These are phyloP conservation scores for Cryphonectria japonica DNA, from an alignment of 2,329 filamentous ascomycete genomes.

Conservation along the genomic window DNA sequence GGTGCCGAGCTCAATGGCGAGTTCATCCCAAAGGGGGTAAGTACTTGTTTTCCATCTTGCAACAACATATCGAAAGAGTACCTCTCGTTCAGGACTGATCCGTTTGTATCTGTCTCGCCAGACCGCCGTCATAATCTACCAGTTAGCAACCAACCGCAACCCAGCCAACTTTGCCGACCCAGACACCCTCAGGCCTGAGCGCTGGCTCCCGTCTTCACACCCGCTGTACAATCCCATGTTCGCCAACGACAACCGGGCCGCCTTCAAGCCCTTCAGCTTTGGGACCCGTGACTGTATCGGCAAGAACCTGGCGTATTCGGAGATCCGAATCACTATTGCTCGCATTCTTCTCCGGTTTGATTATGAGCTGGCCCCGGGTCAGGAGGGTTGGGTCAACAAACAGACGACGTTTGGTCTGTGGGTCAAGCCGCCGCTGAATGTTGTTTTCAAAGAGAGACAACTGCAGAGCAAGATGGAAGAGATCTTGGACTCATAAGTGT, in stretches of 20 bases:
- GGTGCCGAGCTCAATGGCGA: slow-evolving; percentile 16
- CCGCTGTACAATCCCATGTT: slow-evolving; percentile 26
- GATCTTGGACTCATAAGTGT: neutral
- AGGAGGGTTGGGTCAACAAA: slow-evolving; percentile 13
- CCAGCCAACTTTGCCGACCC: slow-evolving; percentile 26
- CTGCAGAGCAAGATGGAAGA: neutral
- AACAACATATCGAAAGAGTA: too few species aligned
- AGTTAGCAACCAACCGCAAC: slow-evolving; percentile 26
- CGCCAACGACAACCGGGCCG: slow-evolving; percentile 27
- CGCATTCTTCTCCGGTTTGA: slow-evolving; percentile 43
- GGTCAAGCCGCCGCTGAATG: slow-evolving; percentile 15
- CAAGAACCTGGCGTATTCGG: slow-evolving; percentile 39
- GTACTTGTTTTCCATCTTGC: neutral
- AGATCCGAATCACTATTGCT: slow-evolving; percentile 41
- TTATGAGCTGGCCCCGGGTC: slow-evolving; percentile 30
- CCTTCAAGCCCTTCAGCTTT: slow-evolving; percentile 31
- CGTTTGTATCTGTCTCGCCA: neutral
- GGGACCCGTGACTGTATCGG: slow-evolving; percentile 32
- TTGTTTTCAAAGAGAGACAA: slow-evolving; percentile 12
- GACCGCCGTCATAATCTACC: slow-evolving; percentile 19
- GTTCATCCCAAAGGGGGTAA: slow-evolving; percentile 22
- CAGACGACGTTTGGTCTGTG: neutral
- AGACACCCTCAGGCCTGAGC: slow-evolving; percentile 27
- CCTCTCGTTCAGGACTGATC: neutral
- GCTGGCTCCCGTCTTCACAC: slow-evolving; percentile 29